A percentile compares a stretch with the other conserved stretches of the same genome.
Evolutionary conservation across 2,329 filamentous ascomycete species (phyloP).

Genomic region (Byssochlamys sp.): DNA sequence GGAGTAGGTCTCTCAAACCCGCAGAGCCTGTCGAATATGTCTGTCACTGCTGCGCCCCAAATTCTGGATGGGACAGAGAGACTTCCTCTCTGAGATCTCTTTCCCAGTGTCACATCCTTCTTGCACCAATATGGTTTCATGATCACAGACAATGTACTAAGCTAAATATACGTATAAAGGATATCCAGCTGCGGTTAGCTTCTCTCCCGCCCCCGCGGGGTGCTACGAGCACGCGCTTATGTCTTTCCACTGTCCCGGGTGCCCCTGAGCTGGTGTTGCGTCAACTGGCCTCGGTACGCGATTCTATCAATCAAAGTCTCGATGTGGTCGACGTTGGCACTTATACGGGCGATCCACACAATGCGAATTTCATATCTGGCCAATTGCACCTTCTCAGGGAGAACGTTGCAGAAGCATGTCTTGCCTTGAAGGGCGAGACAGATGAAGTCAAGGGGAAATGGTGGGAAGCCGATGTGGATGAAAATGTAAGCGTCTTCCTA

Average conservation of each 20-base stretch:
- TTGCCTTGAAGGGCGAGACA: constrained; percentile 47
- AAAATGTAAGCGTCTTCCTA: constrained; percentile 43
- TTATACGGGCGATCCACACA: constrained; percentile 57
- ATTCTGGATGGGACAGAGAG: neutral
- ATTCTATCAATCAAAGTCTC: constrained; percentile 71
- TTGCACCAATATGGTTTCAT: neutral
- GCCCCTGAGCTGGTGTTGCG: constrained; percentile 54
- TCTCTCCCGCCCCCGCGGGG: constrained; percentile 44
- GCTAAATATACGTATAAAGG: constrained; percentile 36
- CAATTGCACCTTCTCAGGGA: constrained; percentile 51
- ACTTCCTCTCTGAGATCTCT: neutral
- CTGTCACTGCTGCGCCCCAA: neutral
- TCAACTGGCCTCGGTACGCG: constrained; percentile 61
- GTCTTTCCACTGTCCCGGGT: constrained; percentile 43
- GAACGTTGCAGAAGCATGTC: constrained; percentile 52
- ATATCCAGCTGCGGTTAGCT: constrained; percentile 63
- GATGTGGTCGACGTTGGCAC: constrained; percentile 72
- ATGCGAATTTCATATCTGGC: constrained; percentile 49
- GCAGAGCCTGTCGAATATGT: neutral
- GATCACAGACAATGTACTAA: neutral
- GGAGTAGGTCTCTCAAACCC: constrained; percentile 52
- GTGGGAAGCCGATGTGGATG: constrained; percentile 46
- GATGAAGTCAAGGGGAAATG: constrained; percentile 43
- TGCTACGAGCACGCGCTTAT: constrained; percentile 42
- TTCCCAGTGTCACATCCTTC: neutral